These are phyloP conservation scores for Phytopythium oedochilum DNA, from an alignment of 352 stramenopile species.

Conservation along the genomic window DNA sequence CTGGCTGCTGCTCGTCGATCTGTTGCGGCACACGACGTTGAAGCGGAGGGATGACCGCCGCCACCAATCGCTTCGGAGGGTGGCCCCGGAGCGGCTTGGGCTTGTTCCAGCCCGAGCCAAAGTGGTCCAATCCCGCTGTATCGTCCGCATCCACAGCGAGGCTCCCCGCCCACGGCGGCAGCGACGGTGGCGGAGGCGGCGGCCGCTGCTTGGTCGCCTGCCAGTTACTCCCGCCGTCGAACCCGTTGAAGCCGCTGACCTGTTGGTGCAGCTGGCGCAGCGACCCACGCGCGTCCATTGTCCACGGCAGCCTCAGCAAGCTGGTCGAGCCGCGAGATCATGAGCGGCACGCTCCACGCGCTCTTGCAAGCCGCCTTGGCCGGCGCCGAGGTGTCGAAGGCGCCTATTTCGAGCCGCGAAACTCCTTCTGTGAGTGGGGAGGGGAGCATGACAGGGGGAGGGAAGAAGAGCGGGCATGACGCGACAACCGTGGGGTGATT, in stretches of 20 bases:
- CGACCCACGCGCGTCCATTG: slow-evolving; percentile 42
- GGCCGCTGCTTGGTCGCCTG: slow-evolving; percentile 22
- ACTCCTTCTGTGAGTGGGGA: no score
- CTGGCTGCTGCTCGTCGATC: slow-evolving; percentile 10
- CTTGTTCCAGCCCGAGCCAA: not conserved
- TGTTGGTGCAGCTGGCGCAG: slow-evolving; percentile 43
- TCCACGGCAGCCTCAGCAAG: not conserved
- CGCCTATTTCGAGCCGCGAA: not conserved
- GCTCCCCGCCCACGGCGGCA: slow-evolving; percentile 37
- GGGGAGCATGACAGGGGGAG: no score
- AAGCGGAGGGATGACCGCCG: not conserved
- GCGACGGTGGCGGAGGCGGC: slow-evolving; percentile 34
- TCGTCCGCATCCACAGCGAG: slow-evolving; percentile 1
- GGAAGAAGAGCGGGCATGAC: no score
- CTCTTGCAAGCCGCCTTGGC: not conserved
- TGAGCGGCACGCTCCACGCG: not conserved
- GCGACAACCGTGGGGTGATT: no score
- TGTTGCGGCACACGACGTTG: slow-evolving; percentile 5
- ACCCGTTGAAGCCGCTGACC: slow-evolving; percentile 15
- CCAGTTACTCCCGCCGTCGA: slow-evolving; percentile 5
- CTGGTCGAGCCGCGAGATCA: not conserved
- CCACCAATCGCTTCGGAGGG: slow-evolving; percentile 1
- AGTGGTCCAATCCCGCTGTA: not conserved
- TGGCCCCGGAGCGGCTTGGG: not conserved
- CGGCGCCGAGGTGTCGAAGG: not conserved